Base-by-base conservation (phyloP, 768 basidiomycete genomes). In the Mycena maculata region DNA sequence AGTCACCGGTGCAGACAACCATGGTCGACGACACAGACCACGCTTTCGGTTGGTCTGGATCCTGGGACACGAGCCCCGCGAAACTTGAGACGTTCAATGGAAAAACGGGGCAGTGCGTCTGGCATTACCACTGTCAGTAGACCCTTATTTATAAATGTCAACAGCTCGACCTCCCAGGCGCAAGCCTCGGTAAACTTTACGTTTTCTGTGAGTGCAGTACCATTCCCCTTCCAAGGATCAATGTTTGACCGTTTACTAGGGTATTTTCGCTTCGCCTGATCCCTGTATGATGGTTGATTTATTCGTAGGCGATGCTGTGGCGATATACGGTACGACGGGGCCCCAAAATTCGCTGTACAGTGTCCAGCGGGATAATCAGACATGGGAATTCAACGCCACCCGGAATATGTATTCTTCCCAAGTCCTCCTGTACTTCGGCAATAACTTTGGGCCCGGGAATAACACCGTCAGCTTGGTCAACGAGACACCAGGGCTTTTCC, bases 101-200 rank as follows among this genome's bases (percentile, higher is more conserved):
- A 2, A 11, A 15, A 20, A 59, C 57, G 30, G 59, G 54, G 11
- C 69, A 71, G 69, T 71, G 55, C 65, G 69, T 71, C 20, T 25
- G 27, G 22, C 10, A 20, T 47, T 42, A 22, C 22, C 22, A 16
- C 31, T 18, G 38, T 25, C 28, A 13, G 30, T 33, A 22, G 28
- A 9, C 15, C 13, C 38, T 4, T 22, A 54, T 31, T 23, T 7
- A 52, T 36, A 39, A 20, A 16, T 42, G 13, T 47, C 28, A 6
- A 1, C 45, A 71, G 69, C n/a, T 67, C 65, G 2, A 67, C 62
- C 25, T 63, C 61, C 22, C 42, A 4, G 6, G 18, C 2, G 1
- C 23, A 60, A 3, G 65, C 69, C 45, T 63, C 57, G 11, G 65
- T 71, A 28, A 71, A 67, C 49, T 71, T 28, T 41, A 71, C 69